phyloP scores from a whole-genome alignment of 1,284 basidiomycete genomes.

The Marasmius sp. region DNA sequence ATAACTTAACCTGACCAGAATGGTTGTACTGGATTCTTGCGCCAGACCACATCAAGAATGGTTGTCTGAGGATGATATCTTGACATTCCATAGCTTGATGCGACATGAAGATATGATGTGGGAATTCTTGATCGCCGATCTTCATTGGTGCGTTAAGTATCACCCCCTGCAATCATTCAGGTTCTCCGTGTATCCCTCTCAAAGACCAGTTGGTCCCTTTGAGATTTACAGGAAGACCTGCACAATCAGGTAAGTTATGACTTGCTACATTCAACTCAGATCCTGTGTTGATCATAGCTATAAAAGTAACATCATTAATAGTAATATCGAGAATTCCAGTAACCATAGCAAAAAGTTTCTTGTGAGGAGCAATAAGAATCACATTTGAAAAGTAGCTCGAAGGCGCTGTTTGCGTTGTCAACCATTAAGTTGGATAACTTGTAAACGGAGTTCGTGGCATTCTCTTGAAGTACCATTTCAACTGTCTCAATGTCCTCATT shows the following conservation, averaged over 20 bases:
- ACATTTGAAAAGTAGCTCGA: neutral
- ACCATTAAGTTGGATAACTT: neutral
- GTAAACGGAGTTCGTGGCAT: neutral
- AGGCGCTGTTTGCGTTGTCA: neutral
- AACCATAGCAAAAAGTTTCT: slow-evolving; percentile 11
- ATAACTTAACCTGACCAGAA: slow-evolving; percentile 9
- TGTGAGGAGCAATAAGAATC: neutral
- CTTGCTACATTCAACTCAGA: slow-evolving; percentile 24
- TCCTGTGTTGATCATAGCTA: slow-evolving; percentile 21
- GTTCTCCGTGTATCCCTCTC: slow-evolving; percentile 25
- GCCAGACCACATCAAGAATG: slow-evolving; percentile 26
- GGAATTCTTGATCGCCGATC: slow-evolving; percentile 23
- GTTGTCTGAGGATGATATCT: slow-evolving; percentile 29
- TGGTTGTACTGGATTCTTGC: slow-evolving; percentile 20
- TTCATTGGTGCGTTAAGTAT: slow-evolving; percentile 18
- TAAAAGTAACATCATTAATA: neutral
- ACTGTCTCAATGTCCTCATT: too few relatives aligned
- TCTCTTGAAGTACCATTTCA: neutral
- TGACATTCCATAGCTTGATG: slow-evolving; percentile 8
- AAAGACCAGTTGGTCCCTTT: slow-evolving; percentile 27
- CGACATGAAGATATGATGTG: slow-evolving; percentile 29
- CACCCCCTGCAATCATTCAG: slow-evolving; percentile 21
- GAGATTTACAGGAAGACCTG: slow-evolving; percentile 19
- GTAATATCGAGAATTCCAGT: slow-evolving; percentile 1
- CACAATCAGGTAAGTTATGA: neutral